Conservation (phyloP, 805 yeast genomes). For the Priceomyces medius region DNA sequence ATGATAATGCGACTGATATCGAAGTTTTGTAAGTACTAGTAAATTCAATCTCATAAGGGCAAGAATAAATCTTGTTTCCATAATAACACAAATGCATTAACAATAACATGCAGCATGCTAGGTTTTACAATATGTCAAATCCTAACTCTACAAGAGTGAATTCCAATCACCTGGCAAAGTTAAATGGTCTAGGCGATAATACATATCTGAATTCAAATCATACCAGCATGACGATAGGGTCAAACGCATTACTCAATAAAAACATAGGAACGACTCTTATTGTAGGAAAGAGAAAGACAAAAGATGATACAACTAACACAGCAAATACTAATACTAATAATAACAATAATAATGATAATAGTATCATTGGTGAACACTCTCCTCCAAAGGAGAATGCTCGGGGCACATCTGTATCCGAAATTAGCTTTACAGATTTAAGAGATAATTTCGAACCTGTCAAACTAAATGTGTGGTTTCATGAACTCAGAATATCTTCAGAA, state of each 20-base stretch:
- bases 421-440: conserved; percentile 4
- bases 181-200: background rate
- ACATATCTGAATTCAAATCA: conserved; percentile 14
- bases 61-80: too few species aligned
- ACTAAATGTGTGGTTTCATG: conserved; percentile 65
- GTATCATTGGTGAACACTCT: background rate
- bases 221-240: conserved; percentile 17
- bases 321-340: background rate
- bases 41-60: too few species aligned
- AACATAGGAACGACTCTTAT: conserved; percentile 23
- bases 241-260: conserved; percentile 2
- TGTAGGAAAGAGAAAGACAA: conserved; percentile 14
- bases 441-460: conserved; percentile 33
- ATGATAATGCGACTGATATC: background rate
- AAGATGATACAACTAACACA: background rate
- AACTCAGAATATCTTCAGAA: conserved; percentile 53
- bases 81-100: conserved; percentile 24
- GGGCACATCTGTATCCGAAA: conserved; percentile 5
- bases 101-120: conserved; percentile 31
- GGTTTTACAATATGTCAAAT: conserved; percentile 18
- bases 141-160: background rate
- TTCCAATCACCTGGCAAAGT: background rate
- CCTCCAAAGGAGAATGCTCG: conserved; percentile 3
- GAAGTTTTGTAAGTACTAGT: too few species aligned
- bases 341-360: background rate